Conservation (phyloP, 257 asterid species). For the Solanum sparsipilum region DNA sequence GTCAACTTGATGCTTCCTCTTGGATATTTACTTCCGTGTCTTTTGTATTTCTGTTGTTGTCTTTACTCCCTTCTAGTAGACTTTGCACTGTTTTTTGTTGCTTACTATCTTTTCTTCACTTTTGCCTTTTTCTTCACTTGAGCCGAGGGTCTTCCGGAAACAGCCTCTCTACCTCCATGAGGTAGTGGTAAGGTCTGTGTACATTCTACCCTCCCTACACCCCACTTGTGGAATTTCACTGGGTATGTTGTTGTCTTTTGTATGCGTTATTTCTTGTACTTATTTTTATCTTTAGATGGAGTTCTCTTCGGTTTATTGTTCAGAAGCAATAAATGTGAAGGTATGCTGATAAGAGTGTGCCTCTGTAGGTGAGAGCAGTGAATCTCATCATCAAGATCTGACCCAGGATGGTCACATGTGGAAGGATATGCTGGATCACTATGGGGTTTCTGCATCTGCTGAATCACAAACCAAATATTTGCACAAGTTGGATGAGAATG, state of each 20-base stretch:
- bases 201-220: neutral
- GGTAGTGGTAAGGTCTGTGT: neutral
- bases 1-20: neutral
- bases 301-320: neutral
- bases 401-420: slow-evolving; percentile 40
- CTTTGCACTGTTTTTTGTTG: neutral
- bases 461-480: slow-evolving; percentile 24
- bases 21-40: neutral
- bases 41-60: neutral
- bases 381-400: slow-evolving; percentile 21
- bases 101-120: neutral
- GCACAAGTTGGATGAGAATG: slow-evolving; percentile 17
- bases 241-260: neutral
- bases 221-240: neutral
- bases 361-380: slow-evolving; percentile 37
- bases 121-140: neutral
- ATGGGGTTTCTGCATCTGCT: slow-evolving; percentile 19
- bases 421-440: slow-evolving; percentile 43
- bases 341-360: slow-evolving; percentile 14
- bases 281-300: neutral
- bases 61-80: neutral
- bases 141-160: neutral
- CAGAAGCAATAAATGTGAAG: neutral
- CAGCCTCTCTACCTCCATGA: neutral
- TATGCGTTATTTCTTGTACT: neutral